A percentile compares a stretch with the other conserved stretches of the same genome.
These are phyloP conservation scores for Vaccinium darrowii DNA, from an alignment of 148 eudicot genomes.

Conservation along the genomic window DNA sequence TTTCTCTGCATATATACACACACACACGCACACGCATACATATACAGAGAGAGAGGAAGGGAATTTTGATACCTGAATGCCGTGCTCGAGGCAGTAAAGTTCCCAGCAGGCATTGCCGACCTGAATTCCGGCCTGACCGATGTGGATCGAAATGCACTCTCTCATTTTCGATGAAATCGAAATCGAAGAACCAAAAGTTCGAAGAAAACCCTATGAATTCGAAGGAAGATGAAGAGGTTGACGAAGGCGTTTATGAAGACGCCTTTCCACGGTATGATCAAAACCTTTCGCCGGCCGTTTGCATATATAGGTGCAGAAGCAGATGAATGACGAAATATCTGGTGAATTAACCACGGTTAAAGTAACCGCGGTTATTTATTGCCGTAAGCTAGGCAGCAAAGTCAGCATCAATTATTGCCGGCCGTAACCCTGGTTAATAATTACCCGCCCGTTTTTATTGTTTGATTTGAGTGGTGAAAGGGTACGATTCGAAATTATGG, in stretches of 20 bases:
- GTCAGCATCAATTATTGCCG: neutral
- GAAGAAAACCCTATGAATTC: neutral
- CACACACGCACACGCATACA: neutral
- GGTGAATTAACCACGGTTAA: slow-evolving; percentile 16
- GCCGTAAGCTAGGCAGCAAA: no score
- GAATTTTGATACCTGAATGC: slow-evolving; percentile 18
- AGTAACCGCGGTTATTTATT: neutral
- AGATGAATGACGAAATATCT: neutral
- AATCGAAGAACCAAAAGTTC: neutral
- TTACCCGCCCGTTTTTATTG: slow-evolving; percentile 7
- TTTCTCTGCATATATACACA: neutral
- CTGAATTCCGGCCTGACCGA: slow-evolving; percentile 28
- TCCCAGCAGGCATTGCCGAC: slow-evolving; percentile 35
- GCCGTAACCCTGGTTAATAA: neutral
- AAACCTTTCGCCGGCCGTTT: neutral
- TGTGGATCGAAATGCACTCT: neutral
- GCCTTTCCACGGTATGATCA: slow-evolving; percentile 21
- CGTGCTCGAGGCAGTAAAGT: slow-evolving; percentile 32
- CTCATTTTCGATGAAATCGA: neutral
- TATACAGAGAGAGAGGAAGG: neutral
- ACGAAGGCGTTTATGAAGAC: slow-evolving; percentile 43
- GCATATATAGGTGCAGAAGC: neutral
- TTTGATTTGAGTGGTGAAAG: neutral
- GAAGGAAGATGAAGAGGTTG: neutral
- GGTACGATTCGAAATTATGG: no score